Evolutionary conservation across 2,329 filamentous ascomycete genomes (phyloP), one percentile per base, ranked within the genome.

Genomic region (Pseudocercospora musae): DNA sequence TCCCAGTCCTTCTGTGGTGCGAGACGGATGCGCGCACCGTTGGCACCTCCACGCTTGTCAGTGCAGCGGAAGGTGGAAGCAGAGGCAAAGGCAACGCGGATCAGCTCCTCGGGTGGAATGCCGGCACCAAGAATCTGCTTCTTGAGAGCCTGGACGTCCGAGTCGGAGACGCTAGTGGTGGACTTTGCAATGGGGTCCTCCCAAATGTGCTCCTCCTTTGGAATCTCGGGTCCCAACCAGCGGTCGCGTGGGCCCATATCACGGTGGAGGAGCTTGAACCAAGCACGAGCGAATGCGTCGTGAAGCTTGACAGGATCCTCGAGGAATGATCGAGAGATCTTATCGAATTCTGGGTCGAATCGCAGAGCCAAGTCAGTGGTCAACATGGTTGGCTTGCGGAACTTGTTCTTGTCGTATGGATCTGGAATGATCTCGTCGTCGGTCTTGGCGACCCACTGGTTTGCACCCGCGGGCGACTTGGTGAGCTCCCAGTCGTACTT

Each of bases 221-320:
- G 89, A 18, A 91, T 81, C 77, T 93, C 90, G 1, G 90, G 89
- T 29, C 90, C 90, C 52, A 92, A 72, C 81, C 89, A 92, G 73
- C 88, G 88, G 23, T 82, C 74, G 58, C 85, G 80, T 48, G 90
- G 90, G 15, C 90, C 90, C 78, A 93, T 84, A 75, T 92, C 90
- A 79, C 90, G 89, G 80, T 93, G 90, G 33, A 89, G 81, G 46
- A 93, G 84, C 85, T 93, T 92, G 85, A 91, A 93, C 90, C 90
- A 93, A 13, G 90, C 90, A 55, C 85, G 85, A 21, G 84, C 81
- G 72, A 92, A 93, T 8, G 84, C 87, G 64, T 91, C 86, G 58
- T 82, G 82, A 42, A 92, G 82, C 80, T 90, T 78, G 50, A 89
- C 82, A 1, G 87, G 87, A 78, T 92, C 79, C 68, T 86, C 84